A percentile compares a stretch with the other conserved stretches of the same genome.
These are phyloP conservation scores for Simplicillium aogashimaense DNA, from an alignment of 2,329 filamentous ascomycete species.

Conservation along the genomic window DNA sequence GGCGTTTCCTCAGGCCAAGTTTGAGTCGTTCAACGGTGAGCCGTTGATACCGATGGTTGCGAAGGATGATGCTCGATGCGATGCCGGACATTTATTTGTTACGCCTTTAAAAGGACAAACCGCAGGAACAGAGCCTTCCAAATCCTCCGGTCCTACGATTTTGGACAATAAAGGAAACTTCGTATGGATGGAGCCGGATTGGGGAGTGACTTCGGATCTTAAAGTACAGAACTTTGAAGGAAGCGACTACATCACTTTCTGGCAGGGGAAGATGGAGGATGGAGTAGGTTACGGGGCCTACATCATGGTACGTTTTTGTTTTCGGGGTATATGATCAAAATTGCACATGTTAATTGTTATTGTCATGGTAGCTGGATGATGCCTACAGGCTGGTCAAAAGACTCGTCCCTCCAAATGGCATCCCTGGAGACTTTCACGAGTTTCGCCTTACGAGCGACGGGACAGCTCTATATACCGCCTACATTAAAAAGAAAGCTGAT, in stretches of 20 bases:
- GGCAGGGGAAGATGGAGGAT: slow-evolving; percentile 25
- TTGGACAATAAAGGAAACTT: slow-evolving; percentile 31
- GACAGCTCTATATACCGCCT: slow-evolving; percentile 29
- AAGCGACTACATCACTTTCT: slow-evolving; percentile 12
- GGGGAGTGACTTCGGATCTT: slow-evolving; percentile 16
- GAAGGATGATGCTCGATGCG: slow-evolving; percentile 20
- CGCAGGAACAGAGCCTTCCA: slow-evolving; percentile 19
- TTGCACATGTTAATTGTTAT: not conserved
- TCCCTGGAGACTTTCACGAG: slow-evolving; percentile 22
- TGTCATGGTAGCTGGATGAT: slow-evolving; percentile 16
- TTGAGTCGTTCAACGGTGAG: slow-evolving; percentile 2
- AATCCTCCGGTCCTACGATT: slow-evolving; percentile 28
- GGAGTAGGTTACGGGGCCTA: slow-evolving; percentile 33
- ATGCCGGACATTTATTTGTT: slow-evolving; percentile 25
- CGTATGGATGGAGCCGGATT: slow-evolving; percentile 30
- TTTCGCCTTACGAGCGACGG: slow-evolving; percentile 27
- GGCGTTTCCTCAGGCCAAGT: not conserved
- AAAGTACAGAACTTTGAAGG: slow-evolving; percentile 11
- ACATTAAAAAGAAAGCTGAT: slow-evolving; percentile 17
- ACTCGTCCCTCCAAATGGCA: slow-evolving; percentile 6
- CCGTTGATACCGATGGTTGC: slow-evolving; percentile 22
- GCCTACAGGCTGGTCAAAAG: slow-evolving; percentile 17
- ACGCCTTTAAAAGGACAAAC: slow-evolving; percentile 14
- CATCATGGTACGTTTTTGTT: slow-evolving; percentile 27
- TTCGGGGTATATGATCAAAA: not conserved